These are phyloP conservation scores for Didymella keratinophila DNA, from an alignment of 2,329 filamentous ascomycete species.

Conservation along the genomic window DNA sequence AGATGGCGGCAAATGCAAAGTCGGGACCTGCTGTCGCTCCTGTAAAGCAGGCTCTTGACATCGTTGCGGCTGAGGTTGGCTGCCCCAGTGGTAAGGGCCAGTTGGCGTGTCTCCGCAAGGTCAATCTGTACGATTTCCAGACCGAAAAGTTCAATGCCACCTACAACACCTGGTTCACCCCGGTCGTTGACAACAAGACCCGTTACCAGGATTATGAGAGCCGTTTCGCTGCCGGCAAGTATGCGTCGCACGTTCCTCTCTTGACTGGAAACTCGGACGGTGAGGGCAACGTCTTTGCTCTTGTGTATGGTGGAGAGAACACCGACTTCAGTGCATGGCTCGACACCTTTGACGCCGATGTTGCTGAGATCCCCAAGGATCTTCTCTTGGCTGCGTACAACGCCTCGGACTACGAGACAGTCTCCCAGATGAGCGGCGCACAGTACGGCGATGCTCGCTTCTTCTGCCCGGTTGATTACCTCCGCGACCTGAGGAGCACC, in stretches of 20 bases:
- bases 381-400: slow-evolving; percentile 48
- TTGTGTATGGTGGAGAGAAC: slow-evolving; percentile 37
- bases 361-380: slow-evolving; percentile 49
- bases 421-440: slow-evolving; percentile 53
- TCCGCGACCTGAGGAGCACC: slow-evolving; percentile 51
- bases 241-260: slow-evolving; percentile 37
- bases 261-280: slow-evolving; percentile 40
- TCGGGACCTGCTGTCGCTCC: slow-evolving; percentile 34
- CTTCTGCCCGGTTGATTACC: slow-evolving; percentile 50
- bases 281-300: slow-evolving; percentile 36
- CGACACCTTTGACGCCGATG: slow-evolving; percentile 54
- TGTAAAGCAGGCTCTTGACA: slow-evolving; percentile 31
- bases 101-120: slow-evolving; percentile 31
- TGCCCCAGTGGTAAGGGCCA: slow-evolving; percentile 32
- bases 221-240: slow-evolving; percentile 36
- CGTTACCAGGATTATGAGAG: slow-evolving; percentile 32
- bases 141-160: slow-evolving; percentile 37
- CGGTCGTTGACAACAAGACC: slow-evolving; percentile 33
- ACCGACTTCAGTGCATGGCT: slow-evolving; percentile 55
- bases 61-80: slow-evolving; percentile 35
- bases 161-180: slow-evolving; percentile 37
- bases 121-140: slow-evolving; percentile 35
- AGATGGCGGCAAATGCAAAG: slow-evolving; percentile 39
- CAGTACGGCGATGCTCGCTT: slow-evolving; percentile 58
- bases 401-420: slow-evolving; percentile 47